These are phyloP conservation scores for Cicer yamashitae DNA, from an alignment of 306 rosid species.

Conservation along the genomic window DNA sequence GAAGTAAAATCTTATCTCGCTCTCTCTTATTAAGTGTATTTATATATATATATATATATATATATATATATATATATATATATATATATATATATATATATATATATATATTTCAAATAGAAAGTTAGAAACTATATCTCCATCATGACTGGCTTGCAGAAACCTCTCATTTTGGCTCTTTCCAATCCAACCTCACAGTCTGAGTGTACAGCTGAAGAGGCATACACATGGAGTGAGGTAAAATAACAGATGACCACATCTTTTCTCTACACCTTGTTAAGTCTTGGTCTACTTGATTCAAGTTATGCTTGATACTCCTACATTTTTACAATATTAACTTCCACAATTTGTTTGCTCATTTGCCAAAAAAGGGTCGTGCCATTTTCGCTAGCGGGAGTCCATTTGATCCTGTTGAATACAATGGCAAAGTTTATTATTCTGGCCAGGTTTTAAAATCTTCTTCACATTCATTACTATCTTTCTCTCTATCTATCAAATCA, in stretches of 20 bases:
- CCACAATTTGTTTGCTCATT: constrained; percentile 6
- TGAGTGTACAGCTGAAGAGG: constrained; percentile 96
- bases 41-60: neutral
- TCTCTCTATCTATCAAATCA: constrained; percentile 1
- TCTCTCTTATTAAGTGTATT: constrained; percentile 9
- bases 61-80: neutral
- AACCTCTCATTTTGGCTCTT: constrained; percentile 89
- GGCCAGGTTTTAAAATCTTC: constrained; percentile 72
- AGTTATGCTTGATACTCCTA: constrained; percentile 4
- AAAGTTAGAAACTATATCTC: constrained; percentile 20
- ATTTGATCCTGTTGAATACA: constrained; percentile 78
- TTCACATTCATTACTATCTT: constrained; percentile 8
- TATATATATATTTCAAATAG: neutral
- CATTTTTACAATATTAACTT: constrained; percentile 8
- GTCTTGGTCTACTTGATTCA: constrained; percentile 14
- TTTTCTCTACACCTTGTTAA: constrained; percentile 18
- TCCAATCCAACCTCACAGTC: constrained; percentile 94
- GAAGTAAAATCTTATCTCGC: constrained; percentile 55
- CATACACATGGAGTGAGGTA: constrained; percentile 87
- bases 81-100: neutral
- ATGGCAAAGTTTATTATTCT: constrained; percentile 69
- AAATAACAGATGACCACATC: constrained; percentile 19
- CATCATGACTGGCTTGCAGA: constrained; percentile 59
- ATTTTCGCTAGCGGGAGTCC: constrained; percentile 96
- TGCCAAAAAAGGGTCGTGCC: constrained; percentile 71